Conservation (phyloP, 176 grass and related monocot genomes). For the Themeda triandra region DNA sequence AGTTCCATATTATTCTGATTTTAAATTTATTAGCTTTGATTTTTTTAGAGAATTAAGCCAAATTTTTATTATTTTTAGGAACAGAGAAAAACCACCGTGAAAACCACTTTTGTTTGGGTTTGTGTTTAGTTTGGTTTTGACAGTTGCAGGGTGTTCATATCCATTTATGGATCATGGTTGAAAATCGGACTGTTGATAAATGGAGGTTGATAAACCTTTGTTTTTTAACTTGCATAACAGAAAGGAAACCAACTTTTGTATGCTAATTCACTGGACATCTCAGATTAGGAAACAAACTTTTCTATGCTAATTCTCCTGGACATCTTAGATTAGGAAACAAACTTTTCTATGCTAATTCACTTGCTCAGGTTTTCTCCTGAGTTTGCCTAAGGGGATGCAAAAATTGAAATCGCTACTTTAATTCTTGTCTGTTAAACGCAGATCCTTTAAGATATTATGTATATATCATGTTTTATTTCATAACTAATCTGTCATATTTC, state of each 20-base stretch:
- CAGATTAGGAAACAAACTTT: not conserved
- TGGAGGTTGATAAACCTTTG: not conserved
- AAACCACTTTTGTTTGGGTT: not conserved
- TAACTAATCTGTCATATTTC: slow-evolving; percentile 12
- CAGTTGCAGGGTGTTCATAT: not conserved
- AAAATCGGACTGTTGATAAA: not conserved
- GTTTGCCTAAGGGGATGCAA: not conserved
- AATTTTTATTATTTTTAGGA: not conserved
- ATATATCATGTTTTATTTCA: not conserved
- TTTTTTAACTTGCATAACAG: not conserved
- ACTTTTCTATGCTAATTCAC: not conserved
- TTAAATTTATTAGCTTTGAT: not conserved
- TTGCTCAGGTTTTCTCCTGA: not conserved
- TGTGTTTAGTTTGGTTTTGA: not conserved
- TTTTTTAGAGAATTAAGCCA: not conserved
- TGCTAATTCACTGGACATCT: not conserved
- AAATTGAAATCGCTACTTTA: not conserved
- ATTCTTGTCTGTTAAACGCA: not conserved
- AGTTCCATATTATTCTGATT: not conserved
- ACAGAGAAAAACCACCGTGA: not conserved
- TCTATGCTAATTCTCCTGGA: not conserved
- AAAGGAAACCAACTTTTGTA: not conserved
- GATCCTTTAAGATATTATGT: not conserved
- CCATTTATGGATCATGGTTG: not conserved
- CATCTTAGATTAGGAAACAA: not conserved